Percentiles rank a stretch among this genome's conserved stretches.
Evolutionary conservation across 208 protist species (phyloP).

Genomic region (Leishmania guyanensis): DNA sequence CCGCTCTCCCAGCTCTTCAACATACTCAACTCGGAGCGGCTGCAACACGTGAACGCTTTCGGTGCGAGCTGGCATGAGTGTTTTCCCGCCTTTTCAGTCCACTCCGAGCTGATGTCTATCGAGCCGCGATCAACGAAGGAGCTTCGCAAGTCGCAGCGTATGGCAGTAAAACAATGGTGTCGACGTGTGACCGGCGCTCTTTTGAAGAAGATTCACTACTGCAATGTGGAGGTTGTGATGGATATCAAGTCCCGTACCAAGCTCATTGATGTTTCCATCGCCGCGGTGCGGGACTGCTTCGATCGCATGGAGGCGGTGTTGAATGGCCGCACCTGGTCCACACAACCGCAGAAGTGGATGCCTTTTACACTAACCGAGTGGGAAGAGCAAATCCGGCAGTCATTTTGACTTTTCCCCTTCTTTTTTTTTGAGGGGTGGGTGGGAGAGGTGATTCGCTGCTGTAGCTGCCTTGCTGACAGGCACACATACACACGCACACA

Average conservation of each 20-base stretch:
- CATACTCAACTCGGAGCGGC: slow-evolving; percentile 56
- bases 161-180: slow-evolving; percentile 79
- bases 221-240: slow-evolving; percentile 61
- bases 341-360: slow-evolving; percentile 73
- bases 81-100: slow-evolving; percentile 53
- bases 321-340: slow-evolving; percentile 66
- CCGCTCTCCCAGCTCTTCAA: slow-evolving; percentile 48
- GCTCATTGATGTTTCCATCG: slow-evolving; percentile 66
- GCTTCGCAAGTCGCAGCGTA: slow-evolving; percentile 69
- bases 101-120: slow-evolving; percentile 46
- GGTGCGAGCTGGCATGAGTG: slow-evolving; percentile 65
- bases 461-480: background rate
- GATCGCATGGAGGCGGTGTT: slow-evolving; percentile 44
- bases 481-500: background rate
- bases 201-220: slow-evolving; percentile 48
- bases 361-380: slow-evolving; percentile 42
- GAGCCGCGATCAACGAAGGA: slow-evolving; percentile 23
- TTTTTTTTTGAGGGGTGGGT: background rate
- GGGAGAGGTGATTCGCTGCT: background rate
- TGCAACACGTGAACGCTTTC: slow-evolving; percentile 68
- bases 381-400: slow-evolving; percentile 51
- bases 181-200: slow-evolving; percentile 40
- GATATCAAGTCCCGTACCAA: slow-evolving; percentile 45
- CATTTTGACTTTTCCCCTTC: slow-evolving; percentile 38
- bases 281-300: slow-evolving; percentile 53